Evolutionary conservation across 768 basidiomycete species (phyloP).

Genomic region (Chalciporus pseudorubinellus): DNA sequence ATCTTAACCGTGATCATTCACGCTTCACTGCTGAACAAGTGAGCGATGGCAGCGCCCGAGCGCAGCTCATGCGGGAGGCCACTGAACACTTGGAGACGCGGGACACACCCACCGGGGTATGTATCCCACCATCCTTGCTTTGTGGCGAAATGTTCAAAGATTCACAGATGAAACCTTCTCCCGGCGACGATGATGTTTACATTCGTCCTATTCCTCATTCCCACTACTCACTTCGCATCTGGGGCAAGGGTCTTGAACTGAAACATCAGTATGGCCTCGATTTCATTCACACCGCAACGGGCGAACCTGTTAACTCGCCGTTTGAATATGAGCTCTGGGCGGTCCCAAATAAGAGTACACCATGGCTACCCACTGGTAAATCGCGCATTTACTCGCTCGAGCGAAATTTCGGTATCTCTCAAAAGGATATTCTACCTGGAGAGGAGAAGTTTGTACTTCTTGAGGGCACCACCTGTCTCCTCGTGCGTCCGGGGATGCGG

Average conservation of each 20-base stretch:
- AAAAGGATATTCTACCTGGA: not conserved
- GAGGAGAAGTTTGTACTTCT: not conserved
- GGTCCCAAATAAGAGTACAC: not conserved
- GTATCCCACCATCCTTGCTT: no score
- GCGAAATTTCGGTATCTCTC: not conserved
- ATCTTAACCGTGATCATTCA: not conserved
- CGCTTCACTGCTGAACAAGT: not conserved
- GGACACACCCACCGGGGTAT: not conserved
- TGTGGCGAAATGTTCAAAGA: no score
- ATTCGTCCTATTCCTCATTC: not conserved
- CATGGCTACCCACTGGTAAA: not conserved
- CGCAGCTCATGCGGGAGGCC: not conserved
- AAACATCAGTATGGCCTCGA: not conserved
- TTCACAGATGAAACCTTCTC: not conserved
- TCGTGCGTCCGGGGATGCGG: not conserved
- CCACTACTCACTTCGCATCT: not conserved
- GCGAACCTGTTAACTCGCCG: not conserved
- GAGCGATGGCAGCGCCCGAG: not conserved
- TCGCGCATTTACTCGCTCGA: not conserved
- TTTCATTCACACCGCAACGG: not conserved
- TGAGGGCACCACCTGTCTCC: not conserved
- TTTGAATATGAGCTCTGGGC: not conserved
- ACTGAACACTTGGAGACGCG: not conserved
- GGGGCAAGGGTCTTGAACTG: constrained; percentile 1
- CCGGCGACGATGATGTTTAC: not conserved